A percentile compares a stretch with the other conserved stretches of the same genome.
These are phyloP conservation scores for Mycosphaerelloides madeirae DNA, from an alignment of 2,329 filamentous ascomycete genomes.

Conservation along the genomic window DNA sequence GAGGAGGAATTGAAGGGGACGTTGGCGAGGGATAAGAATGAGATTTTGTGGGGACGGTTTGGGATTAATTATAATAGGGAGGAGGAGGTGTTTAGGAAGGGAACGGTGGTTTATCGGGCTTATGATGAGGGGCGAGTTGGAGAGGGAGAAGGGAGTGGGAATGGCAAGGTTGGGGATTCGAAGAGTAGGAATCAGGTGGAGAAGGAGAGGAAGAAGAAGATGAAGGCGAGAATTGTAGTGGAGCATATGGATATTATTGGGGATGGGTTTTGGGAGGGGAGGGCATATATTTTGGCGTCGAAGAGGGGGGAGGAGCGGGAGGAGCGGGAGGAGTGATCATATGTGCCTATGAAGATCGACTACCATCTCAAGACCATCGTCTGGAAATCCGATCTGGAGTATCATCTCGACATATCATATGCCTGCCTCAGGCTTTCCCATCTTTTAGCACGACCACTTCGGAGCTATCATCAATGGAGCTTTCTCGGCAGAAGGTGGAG, in stretches of 20 bases:
- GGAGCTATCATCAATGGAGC: too few relatives aligned
- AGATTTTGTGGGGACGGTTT: constrained; percentile 85
- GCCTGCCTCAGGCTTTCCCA: too few relatives aligned
- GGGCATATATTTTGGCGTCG: constrained; percentile 63
- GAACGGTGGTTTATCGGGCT: constrained; percentile 74
- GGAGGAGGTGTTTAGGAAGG: constrained; percentile 85
- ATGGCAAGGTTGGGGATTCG: constrained; percentile 7
- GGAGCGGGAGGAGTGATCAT: neutral
- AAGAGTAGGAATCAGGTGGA: constrained; percentile 67
- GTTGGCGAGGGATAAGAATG: constrained; percentile 82
- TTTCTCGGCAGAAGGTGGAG: too few relatives aligned
- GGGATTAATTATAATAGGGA: constrained; percentile 98
- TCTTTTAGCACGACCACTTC: too few relatives aligned
- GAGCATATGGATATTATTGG: constrained; percentile 92
- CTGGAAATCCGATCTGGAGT: too few relatives aligned
- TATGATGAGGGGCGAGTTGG: constrained; percentile 15
- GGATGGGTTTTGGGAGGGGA: constrained; percentile 84
- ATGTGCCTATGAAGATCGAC: neutral
- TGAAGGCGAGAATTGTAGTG: constrained; percentile 74
- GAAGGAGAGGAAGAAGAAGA: constrained; percentile 72
- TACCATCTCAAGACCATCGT: neutral
- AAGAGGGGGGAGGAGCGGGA: constrained; percentile 7
- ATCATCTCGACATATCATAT: too few relatives aligned
- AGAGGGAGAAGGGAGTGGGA: neutral
- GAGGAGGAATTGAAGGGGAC: constrained; percentile 80